Evolutionary conservation across 2,329 filamentous ascomycete genomes (phyloP).

Genomic region (Xylariaceae sp.): DNA sequence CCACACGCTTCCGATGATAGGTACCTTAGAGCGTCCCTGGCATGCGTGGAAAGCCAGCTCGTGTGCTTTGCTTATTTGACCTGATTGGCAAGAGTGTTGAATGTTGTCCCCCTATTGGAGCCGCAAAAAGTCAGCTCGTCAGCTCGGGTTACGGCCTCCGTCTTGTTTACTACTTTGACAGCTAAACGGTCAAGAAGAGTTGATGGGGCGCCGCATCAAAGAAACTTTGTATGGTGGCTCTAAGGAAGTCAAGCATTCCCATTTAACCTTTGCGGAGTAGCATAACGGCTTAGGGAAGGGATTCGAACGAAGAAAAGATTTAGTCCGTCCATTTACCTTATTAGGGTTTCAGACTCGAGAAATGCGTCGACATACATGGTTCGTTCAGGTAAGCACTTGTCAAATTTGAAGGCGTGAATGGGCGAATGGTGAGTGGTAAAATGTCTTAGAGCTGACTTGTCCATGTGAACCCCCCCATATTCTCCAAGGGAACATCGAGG

Average conservation of each 20-base stretch:
- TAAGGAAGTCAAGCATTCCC: not conserved
- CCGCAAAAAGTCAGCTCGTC: conserved; percentile 1
- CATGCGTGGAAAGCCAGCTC: no score
- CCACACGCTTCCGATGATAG: no score
- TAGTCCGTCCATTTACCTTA: not conserved
- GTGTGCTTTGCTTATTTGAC: not conserved
- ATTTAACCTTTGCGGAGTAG: conserved; percentile 5
- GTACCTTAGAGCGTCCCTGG: no score
- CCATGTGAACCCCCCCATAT: conserved; percentile 36
- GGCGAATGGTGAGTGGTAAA: conserved; percentile 7
- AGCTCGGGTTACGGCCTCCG: conserved; percentile 11
- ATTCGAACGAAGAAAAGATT: conserved; percentile 2
- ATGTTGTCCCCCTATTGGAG: conserved; percentile 12
- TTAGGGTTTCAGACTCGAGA: conserved; percentile 20
- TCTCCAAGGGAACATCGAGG: not conserved
- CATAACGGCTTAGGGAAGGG: not conserved
- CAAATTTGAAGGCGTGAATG: not conserved
- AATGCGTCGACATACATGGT: conserved; percentile 8
- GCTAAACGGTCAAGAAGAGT: not conserved
- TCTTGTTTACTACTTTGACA: not conserved
- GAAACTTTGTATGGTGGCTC: conserved; percentile 3
- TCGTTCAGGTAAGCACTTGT: not conserved
- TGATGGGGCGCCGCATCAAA: conserved; percentile 13
- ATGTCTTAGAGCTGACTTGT: conserved; percentile 39
- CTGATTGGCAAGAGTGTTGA: conserved; percentile 1